These are phyloP conservation scores for Eimeria sp. DNA, from an alignment of 169 alveolate species.

Conservation along the genomic window DNA sequence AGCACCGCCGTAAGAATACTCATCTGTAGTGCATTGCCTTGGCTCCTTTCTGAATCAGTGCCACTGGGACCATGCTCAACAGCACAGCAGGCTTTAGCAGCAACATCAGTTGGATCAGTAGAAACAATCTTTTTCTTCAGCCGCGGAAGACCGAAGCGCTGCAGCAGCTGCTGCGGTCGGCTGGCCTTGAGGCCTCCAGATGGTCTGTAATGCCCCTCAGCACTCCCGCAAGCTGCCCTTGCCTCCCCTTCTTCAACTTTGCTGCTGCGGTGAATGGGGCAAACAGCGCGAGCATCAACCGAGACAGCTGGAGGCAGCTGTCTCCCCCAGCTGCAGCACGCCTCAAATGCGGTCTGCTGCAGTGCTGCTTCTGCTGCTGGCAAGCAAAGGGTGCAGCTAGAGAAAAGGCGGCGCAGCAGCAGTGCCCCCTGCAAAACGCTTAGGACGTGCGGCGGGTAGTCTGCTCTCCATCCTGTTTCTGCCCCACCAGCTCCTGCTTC, in stretches of 20 bases:
- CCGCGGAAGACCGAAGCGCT: constrained; percentile 43
- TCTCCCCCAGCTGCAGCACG: constrained; percentile 55
- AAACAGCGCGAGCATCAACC: not conserved
- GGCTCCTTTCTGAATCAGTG: not conserved
- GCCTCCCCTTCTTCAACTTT: not conserved
- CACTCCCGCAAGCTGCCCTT: not conserved
- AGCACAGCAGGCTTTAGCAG: constrained; percentile 12
- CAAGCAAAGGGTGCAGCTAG: not conserved
- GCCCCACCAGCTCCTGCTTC: not conserved
- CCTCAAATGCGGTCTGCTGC: constrained; percentile 37
- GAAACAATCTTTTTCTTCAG: constrained; percentile 11
- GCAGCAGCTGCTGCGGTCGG: constrained; percentile 57
- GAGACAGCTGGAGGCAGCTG: constrained; percentile 11
- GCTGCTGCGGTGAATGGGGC: not conserved
- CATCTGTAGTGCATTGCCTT: not conserved
- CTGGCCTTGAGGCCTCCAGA: constrained; percentile 24
- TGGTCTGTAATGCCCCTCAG: not conserved
- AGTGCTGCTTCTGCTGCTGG: constrained; percentile 28
- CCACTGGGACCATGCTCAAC: not conserved
- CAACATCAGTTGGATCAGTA: not conserved
- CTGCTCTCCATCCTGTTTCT: constrained; percentile 47
- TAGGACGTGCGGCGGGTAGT: constrained; percentile 40
- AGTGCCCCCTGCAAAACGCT: constrained; percentile 36
- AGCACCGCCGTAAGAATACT: constrained; percentile 48
- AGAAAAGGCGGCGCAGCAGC: constrained; percentile 48